These are phyloP conservation scores for Penicillium diatomitis DNA, from an alignment of 495 filamentous ascomycete species.

Conservation along the genomic window DNA sequence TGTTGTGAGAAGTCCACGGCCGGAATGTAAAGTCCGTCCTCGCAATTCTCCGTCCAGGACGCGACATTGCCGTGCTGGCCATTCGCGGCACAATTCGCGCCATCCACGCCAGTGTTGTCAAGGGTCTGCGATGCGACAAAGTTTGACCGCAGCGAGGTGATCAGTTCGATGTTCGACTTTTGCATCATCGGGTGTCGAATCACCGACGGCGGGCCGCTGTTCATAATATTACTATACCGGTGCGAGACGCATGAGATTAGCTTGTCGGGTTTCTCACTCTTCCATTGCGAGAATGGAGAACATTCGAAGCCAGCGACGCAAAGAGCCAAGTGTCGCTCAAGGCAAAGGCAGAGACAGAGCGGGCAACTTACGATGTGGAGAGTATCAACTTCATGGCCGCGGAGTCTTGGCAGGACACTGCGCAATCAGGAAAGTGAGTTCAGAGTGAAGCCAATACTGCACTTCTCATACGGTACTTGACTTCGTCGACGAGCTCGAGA, in stretches of 20 bases:
- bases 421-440: too few species aligned
- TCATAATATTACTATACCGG: conserved; percentile 68
- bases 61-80: conserved; percentile 17
- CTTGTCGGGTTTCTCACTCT: too few species aligned
- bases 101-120: conserved; percentile 15
- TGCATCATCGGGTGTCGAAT: conserved; percentile 63
- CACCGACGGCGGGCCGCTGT: conserved; percentile 62
- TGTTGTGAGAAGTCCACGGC: conserved; percentile 61
- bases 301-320: too few species aligned
- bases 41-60: conserved; percentile 57
- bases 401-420: not conserved
- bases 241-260: not conserved
- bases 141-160: conserved; percentile 73
- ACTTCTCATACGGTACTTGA: too few species aligned
- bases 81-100: conserved; percentile 8
- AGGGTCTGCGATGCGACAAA: conserved; percentile 63
- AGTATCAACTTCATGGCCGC: conserved; percentile 67
- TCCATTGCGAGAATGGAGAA: too few species aligned
- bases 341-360: not conserved
- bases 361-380: conserved; percentile 65
- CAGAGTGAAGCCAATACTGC: too few species aligned
- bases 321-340: too few species aligned
- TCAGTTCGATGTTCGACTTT: conserved; percentile 82
- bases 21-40: conserved; percentile 62
- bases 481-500: too few species aligned